phyloP scores from a whole-genome alignment of 345 rosid genomes.

The Durio zibethinus region DNA sequence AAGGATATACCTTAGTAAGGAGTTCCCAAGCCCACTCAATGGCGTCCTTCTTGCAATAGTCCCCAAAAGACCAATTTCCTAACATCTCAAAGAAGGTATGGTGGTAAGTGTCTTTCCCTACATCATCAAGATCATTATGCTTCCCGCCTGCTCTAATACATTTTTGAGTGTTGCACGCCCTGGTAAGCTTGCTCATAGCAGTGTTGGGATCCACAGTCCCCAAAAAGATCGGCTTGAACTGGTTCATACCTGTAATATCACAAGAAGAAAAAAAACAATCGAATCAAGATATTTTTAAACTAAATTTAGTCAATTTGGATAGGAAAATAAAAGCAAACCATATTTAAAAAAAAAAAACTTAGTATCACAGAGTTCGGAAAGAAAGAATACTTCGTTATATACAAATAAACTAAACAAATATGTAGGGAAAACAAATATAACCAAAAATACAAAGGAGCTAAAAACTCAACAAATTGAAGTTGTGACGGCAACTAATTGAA shows the following conservation, averaged over 20 bases:
- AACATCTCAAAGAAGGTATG: conserved; percentile 99
- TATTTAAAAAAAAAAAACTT: not conserved
- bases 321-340: not conserved
- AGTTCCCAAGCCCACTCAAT: conserved; percentile 99
- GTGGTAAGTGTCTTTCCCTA: conserved; percentile 96
- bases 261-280: not conserved
- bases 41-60: conserved; percentile 92
- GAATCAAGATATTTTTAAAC: not conserved
- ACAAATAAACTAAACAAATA: not conserved
- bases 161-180: conserved; percentile 94
- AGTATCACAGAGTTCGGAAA: not conserved
- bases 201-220: conserved; percentile 89
- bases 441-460: not conserved
- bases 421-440: not conserved
- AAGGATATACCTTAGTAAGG: conserved; percentile 54
- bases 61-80: conserved; percentile 98
- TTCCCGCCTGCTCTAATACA: conserved; percentile 98
- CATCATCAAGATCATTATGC: conserved; percentile 97
- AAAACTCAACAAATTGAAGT: not conserved
- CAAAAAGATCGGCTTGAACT: conserved; percentile 85
- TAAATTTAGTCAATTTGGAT: not conserved
- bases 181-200: conserved; percentile 60
- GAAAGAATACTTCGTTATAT: not conserved
- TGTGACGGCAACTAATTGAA: not conserved
- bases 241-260: conserved; percentile 78